A percentile compares a stretch with the other conserved stretches of the same genome.
Evolutionary conservation across 2,329 filamentous ascomycete species (phyloP).

Genomic region (Helotiales sp.): DNA sequence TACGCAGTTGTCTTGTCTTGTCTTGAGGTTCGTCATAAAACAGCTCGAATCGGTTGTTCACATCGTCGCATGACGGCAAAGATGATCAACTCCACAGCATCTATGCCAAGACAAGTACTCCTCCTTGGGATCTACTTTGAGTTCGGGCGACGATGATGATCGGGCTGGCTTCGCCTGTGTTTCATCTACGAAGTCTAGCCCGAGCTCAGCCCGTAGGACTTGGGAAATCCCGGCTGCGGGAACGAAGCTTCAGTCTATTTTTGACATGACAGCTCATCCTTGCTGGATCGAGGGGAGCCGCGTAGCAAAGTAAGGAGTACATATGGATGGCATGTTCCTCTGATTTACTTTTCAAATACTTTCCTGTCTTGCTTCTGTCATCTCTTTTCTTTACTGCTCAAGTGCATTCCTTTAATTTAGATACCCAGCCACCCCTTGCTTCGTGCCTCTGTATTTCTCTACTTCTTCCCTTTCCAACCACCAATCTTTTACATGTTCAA

Average conservation of each 20-base stretch:
- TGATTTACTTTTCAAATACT: not conserved
- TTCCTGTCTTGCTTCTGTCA: not conserved
- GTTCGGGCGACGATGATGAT: not conserved
- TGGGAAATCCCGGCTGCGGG: not conserved
- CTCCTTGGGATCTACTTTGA: not conserved
- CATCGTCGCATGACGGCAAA: not conserved
- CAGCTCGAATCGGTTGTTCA: not conserved
- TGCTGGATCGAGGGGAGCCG: not conserved
- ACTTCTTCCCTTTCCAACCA: not conserved
- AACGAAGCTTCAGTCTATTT: slow-evolving; percentile 3
- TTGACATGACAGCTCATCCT: not conserved
- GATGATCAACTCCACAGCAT: not conserved
- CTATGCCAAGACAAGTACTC: not conserved
- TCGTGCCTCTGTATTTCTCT: not conserved
- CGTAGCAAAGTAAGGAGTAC: not conserved
- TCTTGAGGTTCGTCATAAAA: not conserved
- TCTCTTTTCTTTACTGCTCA: not conserved
- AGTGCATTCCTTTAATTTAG: slow-evolving; percentile 3
- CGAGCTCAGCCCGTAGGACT: slow-evolving; percentile 4
- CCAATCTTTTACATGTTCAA: not conserved
- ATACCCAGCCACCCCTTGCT: slow-evolving; percentile 6
- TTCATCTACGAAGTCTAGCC: not conserved
- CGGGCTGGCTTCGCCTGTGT: not conserved
- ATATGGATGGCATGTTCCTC: not conserved
- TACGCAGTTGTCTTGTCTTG: not conserved